phyloP scores from a whole-genome alignment of 768 basidiomycete genomes.

The Serendipita vermifera region DNA sequence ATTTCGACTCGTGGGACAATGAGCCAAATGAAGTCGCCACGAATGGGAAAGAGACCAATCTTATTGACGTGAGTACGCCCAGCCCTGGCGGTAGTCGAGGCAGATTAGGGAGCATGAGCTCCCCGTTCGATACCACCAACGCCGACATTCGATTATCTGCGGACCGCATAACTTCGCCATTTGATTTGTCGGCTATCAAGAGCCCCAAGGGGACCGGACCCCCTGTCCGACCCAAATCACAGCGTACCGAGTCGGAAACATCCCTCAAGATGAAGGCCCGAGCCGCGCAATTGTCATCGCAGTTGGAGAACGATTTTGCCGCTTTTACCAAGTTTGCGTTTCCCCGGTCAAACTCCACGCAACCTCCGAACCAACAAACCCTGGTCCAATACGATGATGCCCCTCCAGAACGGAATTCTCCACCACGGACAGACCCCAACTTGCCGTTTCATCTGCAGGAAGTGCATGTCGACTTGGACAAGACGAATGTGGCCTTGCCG shows the following conservation, averaged over 20 bases:
- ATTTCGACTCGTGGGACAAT: slow-evolving; percentile 31
- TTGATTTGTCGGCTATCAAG: slow-evolving; percentile 5
- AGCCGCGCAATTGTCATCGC: neutral
- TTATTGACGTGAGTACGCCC: neutral
- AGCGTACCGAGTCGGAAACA: slow-evolving; percentile 2
- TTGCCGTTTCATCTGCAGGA: slow-evolving; percentile 21
- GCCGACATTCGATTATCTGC: neutral
- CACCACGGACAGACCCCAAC: slow-evolving; percentile 10
- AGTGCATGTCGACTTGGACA: slow-evolving; percentile 1
- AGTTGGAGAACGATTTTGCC: neutral
- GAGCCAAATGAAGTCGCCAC: slow-evolving; percentile 12
- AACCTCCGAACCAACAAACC: too few species aligned
- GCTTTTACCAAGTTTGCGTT: slow-evolving; percentile 16
- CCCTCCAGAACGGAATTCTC: neutral
- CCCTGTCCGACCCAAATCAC: neutral
- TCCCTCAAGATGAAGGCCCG: neutral
- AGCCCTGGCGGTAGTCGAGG: neutral
- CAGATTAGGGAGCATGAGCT: neutral
- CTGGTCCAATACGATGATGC: slow-evolving; percentile 8
- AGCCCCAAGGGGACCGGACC: neutral
- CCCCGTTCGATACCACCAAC: slow-evolving; percentile 1
- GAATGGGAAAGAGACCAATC: neutral
- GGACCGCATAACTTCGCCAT: slow-evolving; percentile 3
- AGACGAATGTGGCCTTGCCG: neutral
- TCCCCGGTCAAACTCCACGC: neutral